Evolutionary conservation across 2,329 filamentous ascomycete species (phyloP).

Genomic region (Curvularia sp.): DNA sequence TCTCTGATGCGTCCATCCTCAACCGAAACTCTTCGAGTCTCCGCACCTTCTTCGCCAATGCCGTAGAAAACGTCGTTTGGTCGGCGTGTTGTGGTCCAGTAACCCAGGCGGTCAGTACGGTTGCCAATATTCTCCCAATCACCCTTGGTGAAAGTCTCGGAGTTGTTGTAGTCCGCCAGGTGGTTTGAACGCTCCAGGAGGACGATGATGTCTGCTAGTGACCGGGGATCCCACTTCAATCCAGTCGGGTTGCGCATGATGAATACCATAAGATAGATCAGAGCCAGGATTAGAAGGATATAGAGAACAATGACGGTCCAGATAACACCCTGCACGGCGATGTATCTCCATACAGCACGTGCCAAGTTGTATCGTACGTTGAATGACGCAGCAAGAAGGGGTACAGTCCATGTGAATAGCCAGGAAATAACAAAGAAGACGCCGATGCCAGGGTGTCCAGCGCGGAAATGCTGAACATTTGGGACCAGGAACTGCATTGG

Average conservation of each 20-base stretch:
- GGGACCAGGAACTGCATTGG: slow-evolving; percentile 73
- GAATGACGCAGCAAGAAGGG: slow-evolving; percentile 80
- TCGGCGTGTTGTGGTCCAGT: slow-evolving; percentile 76
- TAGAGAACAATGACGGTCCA: slow-evolving; percentile 83
- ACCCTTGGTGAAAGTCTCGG: slow-evolving; percentile 65
- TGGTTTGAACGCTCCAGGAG: slow-evolving; percentile 83
- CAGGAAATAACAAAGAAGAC: slow-evolving; percentile 73
- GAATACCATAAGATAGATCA: slow-evolving; percentile 66
- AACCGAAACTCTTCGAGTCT: slow-evolving; percentile 59
- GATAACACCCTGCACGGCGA: slow-evolving; percentile 75
- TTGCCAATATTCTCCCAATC: slow-evolving; percentile 63
- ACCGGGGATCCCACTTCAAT: slow-evolving; percentile 83
- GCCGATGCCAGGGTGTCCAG: slow-evolving; percentile 72
- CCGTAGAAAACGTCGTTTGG: slow-evolving; percentile 76
- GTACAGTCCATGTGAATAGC: slow-evolving; percentile 80
- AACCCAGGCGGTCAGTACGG: slow-evolving; percentile 77
- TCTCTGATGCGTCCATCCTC: slow-evolving; percentile 57
- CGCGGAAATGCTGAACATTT: slow-evolving; percentile 69
- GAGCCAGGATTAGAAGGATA: slow-evolving; percentile 66
- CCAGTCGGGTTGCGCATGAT: slow-evolving; percentile 73
- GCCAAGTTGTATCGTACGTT: slow-evolving; percentile 66
- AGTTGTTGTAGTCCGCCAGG: slow-evolving; percentile 72
- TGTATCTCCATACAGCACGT: slow-evolving; percentile 76
- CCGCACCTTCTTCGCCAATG: slow-evolving; percentile 70
- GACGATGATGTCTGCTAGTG: slow-evolving; percentile 79